phyloP scores from a whole-genome alignment of 306 rosid genomes.

The apple (Malus domestica) region DNA sequence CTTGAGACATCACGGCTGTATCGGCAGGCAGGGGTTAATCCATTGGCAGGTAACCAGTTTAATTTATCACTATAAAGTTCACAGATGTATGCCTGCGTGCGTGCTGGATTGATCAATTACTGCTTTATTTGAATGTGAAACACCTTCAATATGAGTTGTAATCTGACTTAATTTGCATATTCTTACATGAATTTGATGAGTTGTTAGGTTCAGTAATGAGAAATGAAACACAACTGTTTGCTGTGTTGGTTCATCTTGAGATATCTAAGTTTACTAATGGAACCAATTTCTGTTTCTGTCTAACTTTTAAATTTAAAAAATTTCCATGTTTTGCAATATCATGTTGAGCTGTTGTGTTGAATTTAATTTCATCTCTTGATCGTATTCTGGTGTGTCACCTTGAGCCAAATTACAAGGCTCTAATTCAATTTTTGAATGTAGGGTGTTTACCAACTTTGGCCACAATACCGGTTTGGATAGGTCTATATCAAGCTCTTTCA shows the following conservation, averaged over 20 bases:
- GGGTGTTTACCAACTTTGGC: constrained; percentile 98
- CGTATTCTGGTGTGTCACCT: neutral
- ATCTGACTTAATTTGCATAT: neutral
- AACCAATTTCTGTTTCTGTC: neutral
- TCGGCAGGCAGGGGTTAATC: constrained; percentile 94
- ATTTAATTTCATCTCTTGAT: neutral
- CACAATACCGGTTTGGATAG: constrained; percentile 98
- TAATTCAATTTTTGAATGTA: constrained; percentile 20
- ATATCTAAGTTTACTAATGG: neutral
- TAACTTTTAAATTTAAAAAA: neutral
- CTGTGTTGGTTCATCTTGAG: neutral
- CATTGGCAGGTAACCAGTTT: constrained; percentile 66
- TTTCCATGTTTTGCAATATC: neutral
- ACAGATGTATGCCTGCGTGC: neutral
- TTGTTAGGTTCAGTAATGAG: neutral
- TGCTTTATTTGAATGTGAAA: neutral
- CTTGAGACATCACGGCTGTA: constrained; percentile 96
- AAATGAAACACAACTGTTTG: neutral
- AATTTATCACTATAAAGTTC: neutral
- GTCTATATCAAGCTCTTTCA: constrained; percentile 96
- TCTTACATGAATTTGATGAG: neutral
- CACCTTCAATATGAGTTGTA: neutral
- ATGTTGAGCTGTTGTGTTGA: neutral
- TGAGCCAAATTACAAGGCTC: neutral
- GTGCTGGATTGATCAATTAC: neutral